Evolutionary conservation across 2,329 filamentous ascomycete genomes (phyloP).

Genomic region (Sporothrix sp.): DNA sequence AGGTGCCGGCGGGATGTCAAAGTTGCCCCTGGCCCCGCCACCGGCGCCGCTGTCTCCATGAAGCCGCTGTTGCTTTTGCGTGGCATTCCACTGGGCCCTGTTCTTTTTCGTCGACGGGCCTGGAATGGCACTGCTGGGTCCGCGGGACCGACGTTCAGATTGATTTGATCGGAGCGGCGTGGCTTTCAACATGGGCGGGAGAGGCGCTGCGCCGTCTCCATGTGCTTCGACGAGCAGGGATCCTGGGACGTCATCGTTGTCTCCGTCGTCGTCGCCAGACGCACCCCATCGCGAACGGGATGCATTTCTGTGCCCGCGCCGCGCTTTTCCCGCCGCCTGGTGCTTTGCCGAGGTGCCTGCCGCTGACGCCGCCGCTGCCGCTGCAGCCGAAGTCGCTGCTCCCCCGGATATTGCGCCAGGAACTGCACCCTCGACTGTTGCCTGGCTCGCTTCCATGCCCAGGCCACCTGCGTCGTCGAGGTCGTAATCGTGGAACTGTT

Average conservation of each 20-base stretch:
- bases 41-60: conserved; percentile 27
- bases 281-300: conserved; percentile 18
- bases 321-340: not conserved
- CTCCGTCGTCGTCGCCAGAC: conserved; percentile 37
- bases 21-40: conserved; percentile 20
- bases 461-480: conserved; percentile 34
- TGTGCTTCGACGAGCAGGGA: conserved; percentile 50
- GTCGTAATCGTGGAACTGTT: conserved; percentile 42
- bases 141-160: conserved; percentile 1
- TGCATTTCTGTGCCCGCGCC: not conserved
- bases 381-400: not conserved
- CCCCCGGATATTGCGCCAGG: not conserved
- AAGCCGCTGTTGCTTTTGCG: conserved; percentile 42
- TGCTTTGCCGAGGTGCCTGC: not conserved
- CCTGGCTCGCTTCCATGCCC: conserved; percentile 36
- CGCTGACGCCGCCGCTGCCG: not conserved
- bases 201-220: not conserved
- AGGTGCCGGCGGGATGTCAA: conserved; percentile 19
- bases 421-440: conserved; percentile 25
- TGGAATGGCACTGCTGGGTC: conserved; percentile 24
- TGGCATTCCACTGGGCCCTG: conserved; percentile 45
- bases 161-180: conserved; percentile 16
- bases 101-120: conserved; percentile 35
- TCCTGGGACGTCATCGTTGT: conserved; percentile 55
- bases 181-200: conserved; percentile 20